A percentile compares a stretch with the other conserved stretches of the same genome.
Evolutionary conservation across 2,329 filamentous ascomycete genomes (phyloP).

Genomic region (Aplosporella prunicola): DNA sequence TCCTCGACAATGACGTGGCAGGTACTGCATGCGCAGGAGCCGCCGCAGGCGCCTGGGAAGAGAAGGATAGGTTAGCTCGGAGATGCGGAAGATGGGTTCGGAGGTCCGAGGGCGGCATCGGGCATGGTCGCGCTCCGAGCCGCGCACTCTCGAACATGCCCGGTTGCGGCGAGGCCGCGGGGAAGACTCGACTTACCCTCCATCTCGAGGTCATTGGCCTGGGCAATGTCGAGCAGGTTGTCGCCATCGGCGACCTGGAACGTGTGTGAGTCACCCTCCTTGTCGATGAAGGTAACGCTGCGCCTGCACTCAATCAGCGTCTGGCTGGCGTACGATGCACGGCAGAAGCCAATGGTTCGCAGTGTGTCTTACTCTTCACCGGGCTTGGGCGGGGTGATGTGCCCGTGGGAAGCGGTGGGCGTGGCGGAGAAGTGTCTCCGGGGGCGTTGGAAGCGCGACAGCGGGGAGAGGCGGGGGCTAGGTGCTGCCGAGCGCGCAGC

Average conservation of each 20-base stretch:
- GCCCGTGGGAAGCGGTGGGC: slow-evolving; percentile 56
- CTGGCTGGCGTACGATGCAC: too few relatives aligned
- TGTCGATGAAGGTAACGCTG: slow-evolving; percentile 86
- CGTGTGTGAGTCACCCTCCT: slow-evolving; percentile 67
- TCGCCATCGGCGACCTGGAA: slow-evolving; percentile 77
- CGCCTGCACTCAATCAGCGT: slow-evolving; percentile 45
- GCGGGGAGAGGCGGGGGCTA: neutral
- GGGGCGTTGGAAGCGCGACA: slow-evolving; percentile 8
- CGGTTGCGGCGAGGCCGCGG: neutral
- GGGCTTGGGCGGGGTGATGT: slow-evolving; percentile 72
- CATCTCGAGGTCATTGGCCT: slow-evolving; percentile 94
- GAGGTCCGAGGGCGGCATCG: too few relatives aligned
- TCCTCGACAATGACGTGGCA: slow-evolving; percentile 81
- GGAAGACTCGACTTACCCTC: slow-evolving; percentile 52
- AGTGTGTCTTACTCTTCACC: slow-evolving; percentile 70
- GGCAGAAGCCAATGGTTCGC: too few relatives aligned
- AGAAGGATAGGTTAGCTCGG: neutral
- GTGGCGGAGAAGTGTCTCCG: slow-evolving; percentile 57
- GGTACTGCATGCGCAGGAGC: slow-evolving; percentile 85
- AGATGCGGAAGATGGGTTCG: too few relatives aligned
- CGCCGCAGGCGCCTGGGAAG: slow-evolving; percentile 69
- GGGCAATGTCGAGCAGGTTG: slow-evolving; percentile 90
- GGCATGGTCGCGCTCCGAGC: too few relatives aligned
- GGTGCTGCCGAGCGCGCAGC: neutral
- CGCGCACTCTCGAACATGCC: too few relatives aligned